phyloP scores from a whole-genome alignment of 768 basidiomycete genomes.

The Suillus subluteus region DNA sequence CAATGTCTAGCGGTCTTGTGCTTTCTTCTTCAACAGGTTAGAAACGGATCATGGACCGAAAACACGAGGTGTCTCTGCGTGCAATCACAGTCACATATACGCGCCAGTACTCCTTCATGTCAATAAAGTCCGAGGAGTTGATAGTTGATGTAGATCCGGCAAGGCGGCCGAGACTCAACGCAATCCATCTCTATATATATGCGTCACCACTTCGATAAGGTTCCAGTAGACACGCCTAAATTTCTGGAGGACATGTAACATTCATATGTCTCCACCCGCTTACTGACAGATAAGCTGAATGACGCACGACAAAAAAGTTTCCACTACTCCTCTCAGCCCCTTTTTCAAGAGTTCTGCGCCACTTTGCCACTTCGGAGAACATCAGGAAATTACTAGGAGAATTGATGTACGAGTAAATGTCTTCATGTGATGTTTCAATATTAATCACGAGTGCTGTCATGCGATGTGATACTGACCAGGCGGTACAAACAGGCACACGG shows the following conservation, averaged over 20 bases:
- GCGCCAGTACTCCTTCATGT: not conserved
- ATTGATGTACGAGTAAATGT: not conserved
- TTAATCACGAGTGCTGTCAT: not conserved
- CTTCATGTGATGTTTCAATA: not conserved
- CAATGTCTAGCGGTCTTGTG: not conserved
- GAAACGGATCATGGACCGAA: not conserved
- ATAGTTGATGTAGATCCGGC: not conserved
- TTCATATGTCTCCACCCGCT: too few species aligned
- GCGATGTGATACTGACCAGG: not conserved
- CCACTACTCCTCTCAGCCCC: not conserved
- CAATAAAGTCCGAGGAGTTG: slow-evolving; percentile 8
- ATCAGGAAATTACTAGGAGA: not conserved
- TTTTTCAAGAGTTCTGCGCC: not conserved
- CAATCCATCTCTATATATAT: not conserved
- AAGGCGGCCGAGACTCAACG: slow-evolving; percentile 1
- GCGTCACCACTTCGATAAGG: too few species aligned
- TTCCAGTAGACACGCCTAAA: too few species aligned
- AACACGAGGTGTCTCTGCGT: not conserved
- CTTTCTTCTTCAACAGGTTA: not conserved
- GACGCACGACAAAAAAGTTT: not conserved
- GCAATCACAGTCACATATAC: not conserved
- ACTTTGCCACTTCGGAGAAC: not conserved
- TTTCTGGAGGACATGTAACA: not conserved
- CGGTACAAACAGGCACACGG: not conserved
- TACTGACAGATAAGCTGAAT: not conserved